Conservation (phyloP, 495 filamentous ascomycete species). For the Acidomyces sp. region DNA sequence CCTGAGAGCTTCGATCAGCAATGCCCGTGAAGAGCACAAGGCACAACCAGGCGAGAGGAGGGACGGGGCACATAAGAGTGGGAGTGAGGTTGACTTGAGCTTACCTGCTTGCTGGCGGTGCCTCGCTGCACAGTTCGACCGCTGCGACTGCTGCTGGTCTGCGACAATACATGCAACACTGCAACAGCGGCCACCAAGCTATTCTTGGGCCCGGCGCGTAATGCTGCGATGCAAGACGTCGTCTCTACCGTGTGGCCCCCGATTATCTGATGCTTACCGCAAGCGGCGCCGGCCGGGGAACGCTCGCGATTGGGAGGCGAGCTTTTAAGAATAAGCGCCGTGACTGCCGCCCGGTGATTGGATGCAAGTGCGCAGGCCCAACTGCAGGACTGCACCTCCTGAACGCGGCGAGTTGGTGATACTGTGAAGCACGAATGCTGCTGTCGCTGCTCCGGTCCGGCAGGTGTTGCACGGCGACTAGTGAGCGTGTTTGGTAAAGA, state of each 20-base stretch:
- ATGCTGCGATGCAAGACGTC: not conserved
- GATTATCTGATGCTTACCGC: too few relatives aligned
- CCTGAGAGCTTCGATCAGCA: constrained; percentile 18
- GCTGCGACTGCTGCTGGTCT: constrained; percentile 12
- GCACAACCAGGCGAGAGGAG: not conserved
- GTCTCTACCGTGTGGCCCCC: too few relatives aligned
- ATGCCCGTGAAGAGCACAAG: constrained; percentile 6
- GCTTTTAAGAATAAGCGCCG: not conserved
- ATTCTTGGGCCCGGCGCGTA: constrained; percentile 17
- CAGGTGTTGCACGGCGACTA: too few relatives aligned
- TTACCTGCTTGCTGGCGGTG: constrained; percentile 14
- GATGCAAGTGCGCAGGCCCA: not conserved
- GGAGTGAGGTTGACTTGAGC: not conserved
- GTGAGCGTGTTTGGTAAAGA: too few relatives aligned
- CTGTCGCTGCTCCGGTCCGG: too few relatives aligned
- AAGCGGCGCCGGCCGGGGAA: too few relatives aligned
- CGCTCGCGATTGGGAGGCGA: too few relatives aligned
- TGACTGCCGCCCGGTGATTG: not conserved
- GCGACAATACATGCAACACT: constrained; percentile 12
- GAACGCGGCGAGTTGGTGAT: too few relatives aligned
- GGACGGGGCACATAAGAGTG: constrained; percentile 8
- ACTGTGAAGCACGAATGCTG: too few relatives aligned
- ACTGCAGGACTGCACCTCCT: too few relatives aligned
- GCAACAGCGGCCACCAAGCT: constrained; percentile 6
- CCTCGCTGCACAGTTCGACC: constrained; percentile 2